Evolutionary conservation across 140 eudicot species (phyloP), one percentile per base, ranked within the genome.

Genomic region (Bidens hawaiensis): DNA sequence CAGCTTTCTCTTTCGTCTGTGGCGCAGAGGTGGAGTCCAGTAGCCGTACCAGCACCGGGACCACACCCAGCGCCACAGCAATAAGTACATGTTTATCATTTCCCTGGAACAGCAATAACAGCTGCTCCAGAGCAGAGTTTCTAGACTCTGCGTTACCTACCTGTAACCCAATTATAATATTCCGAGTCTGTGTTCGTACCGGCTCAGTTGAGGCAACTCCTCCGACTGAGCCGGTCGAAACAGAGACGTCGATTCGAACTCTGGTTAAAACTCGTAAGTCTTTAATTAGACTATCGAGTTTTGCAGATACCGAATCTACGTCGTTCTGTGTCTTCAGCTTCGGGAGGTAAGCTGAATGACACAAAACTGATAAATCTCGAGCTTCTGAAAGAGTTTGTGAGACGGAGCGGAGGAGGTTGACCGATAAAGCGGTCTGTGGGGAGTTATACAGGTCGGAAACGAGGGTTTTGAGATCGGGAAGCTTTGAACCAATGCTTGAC

Each of bases 21-120:
- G 76, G 24, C 0, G 82, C 64, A 10, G 82, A 70, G 69, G 69
- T 78, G 46, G 81, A 78, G 73, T 93, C 96, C 75, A 93, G 77
- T 38, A 81, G 47, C 1, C 83, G 80, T 56, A 85, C 94, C 59
- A 88, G 81, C 61, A 84, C 84, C 5, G 96, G 95, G 41, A 91
- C 93, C n/a, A 88, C 69, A 59, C 96, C 99, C 73, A 84, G 96
- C 4, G 91, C 95, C 59, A 88, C 96, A 14, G 95, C 85, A 6
- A 87, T 80, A 34, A 84, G 16, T 13, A 91, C 93, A 41, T 91
- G 82, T 34, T 88, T 91, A 58, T 87, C 99, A 17, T 91, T 89
- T 34, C 79, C 87, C 1, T 85, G n/a, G n/a, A n/a, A n/a, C n/a
- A n/a, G n/a, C n/a, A n/a, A n/a, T n/a, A n/a, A n/a, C n/a, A n/a